These are phyloP conservation scores for Fusarium tjaetaba DNA, from an alignment of 2,329 filamentous ascomycete genomes.

Conservation along the genomic window DNA sequence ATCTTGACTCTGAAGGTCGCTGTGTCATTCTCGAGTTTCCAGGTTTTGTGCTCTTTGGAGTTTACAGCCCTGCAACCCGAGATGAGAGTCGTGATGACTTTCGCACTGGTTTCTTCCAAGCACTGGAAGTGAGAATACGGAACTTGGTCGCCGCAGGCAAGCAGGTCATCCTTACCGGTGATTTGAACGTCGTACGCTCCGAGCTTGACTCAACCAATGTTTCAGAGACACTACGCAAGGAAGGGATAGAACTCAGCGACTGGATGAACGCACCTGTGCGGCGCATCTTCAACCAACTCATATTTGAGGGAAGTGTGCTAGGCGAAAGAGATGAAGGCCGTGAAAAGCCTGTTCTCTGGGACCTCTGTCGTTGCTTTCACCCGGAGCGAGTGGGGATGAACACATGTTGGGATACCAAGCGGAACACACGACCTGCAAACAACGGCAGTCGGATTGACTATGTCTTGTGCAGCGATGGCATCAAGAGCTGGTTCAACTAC, in stretches of 20 bases:
- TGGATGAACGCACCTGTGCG: slow-evolving; percentile 78
- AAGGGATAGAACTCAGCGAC: slow-evolving; percentile 72
- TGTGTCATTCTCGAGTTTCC: slow-evolving; percentile 93
- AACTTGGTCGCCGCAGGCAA: slow-evolving; percentile 86
- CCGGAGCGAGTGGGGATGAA: slow-evolving; percentile 88
- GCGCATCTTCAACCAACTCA: slow-evolving; percentile 85
- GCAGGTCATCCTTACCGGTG: slow-evolving; percentile 84
- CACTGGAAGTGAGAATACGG: slow-evolving; percentile 83
- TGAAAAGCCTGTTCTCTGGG: slow-evolving; percentile 79
- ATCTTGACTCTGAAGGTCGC: slow-evolving; percentile 89
- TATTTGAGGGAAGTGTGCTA: slow-evolving; percentile 75
- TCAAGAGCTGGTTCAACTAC: slow-evolving; percentile 82
- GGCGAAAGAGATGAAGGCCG: slow-evolving; percentile 74
- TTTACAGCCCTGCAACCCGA: slow-evolving; percentile 90
- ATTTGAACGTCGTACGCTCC: slow-evolving; percentile 81
- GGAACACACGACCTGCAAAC: slow-evolving; percentile 95
- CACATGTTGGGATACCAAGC: slow-evolving; percentile 95
- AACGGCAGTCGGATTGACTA: slow-evolving; percentile 95
- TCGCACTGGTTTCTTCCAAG: slow-evolving; percentile 79
- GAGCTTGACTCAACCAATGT: slow-evolving; percentile 81
- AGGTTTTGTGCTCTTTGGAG: slow-evolving; percentile 90
- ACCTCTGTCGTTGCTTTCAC: slow-evolving; percentile 85
- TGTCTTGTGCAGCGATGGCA: slow-evolving; percentile 81
- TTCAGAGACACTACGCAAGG: slow-evolving; percentile 76
- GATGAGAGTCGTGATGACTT: slow-evolving; percentile 87